Base-by-base conservation (phyloP, 345 rosid genomes). In the Trapa bicornis region DNA sequence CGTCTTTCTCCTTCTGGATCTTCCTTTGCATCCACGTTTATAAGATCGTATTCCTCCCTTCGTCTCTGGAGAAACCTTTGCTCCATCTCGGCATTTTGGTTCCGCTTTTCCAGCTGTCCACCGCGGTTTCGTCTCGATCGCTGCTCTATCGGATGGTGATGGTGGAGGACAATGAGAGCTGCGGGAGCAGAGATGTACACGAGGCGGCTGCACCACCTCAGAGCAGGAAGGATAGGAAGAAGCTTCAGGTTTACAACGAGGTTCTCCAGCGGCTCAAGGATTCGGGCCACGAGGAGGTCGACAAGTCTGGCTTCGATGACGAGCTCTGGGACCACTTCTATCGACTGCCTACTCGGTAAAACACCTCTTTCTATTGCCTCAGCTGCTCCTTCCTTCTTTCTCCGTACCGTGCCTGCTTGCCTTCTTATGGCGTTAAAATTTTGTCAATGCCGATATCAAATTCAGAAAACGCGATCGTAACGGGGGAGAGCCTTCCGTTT, bases 261-360 rank as follows among this genome's bases (percentile, higher is more conserved):
- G 78, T 91, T 36, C 84, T 88, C 68, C 81, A 89, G 67, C 85
- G 96, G 42, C 96, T 92, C 60, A 84, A 83, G 43, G 82, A 83
- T 42, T 83, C 93, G 22, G 65, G 64, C 63, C 71, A 65, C 68
- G 70, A 72, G 10, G 97, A 91, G 72, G 67, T 89, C 7, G 77
- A 76, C 80, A 83, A 50, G 32, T 86, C 92, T 42, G 82, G 76
- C 50, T 94, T 94, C 73, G 85, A 84, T 15, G 89, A 94, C 29
- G 83, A 91, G 42, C 97, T 94, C 58, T 94, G 92, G 99, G 47
- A 84, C 69, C 99, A 94, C 87, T 94, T 94, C 81, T 82, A 71
- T 64, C 96, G 97, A 50, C 96, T 94, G 54, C 97, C 99, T 29
- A 73, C 89, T 48, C 79, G 99, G 99, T 94, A 77, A 48, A 50